These are phyloP conservation scores for Cyberlindnera veronae DNA, from an alignment of 805 yeast genomes.

Conservation along the genomic window DNA sequence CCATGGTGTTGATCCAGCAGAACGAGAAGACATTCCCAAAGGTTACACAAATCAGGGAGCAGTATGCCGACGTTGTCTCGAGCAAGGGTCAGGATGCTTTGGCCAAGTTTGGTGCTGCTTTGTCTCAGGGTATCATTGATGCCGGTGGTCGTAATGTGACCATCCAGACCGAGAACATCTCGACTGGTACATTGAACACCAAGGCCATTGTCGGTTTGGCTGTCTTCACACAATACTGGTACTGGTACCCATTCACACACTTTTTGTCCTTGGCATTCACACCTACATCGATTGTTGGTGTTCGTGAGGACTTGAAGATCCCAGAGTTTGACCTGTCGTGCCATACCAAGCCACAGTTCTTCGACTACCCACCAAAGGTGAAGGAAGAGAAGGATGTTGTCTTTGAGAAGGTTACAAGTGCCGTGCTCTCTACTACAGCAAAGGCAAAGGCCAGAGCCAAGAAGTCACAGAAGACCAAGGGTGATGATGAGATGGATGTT, in stretches of 20 bases:
- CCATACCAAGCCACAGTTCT: constrained; percentile 73
- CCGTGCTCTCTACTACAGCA: constrained; percentile 90
- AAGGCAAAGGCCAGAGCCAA: constrained; percentile 92
- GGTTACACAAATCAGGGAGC: constrained; percentile 72
- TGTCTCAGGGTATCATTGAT: constrained; percentile 96
- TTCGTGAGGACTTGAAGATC: constrained; percentile 77
- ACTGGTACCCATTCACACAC: constrained; percentile 97
- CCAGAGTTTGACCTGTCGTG: constrained; percentile 82
- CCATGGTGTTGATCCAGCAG: constrained; percentile 87
- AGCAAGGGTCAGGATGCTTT: constrained; percentile 94
- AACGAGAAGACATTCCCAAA: constrained; percentile 81
- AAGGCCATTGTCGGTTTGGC: constrained; percentile 91
- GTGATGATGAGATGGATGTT: constrained; percentile 47
- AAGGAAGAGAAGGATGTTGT: constrained; percentile 78
- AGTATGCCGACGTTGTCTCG: constrained; percentile 68
- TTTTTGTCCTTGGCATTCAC: constrained; percentile 87
- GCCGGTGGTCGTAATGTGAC: constrained; percentile 99
- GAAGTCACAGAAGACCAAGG: constrained; percentile 50
- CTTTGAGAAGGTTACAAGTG: constrained; percentile 87
- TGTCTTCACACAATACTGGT: constrained; percentile 92
- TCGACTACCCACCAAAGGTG: constrained; percentile 85
- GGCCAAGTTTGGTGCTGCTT: constrained; percentile 96
- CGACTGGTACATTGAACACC: constrained; percentile 85
- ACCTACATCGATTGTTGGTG: constrained; percentile 88
- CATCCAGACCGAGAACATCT: constrained; percentile 80